Base-by-base conservation (phyloP, 441 rosid species). In the Populus trichocarpa region DNA sequence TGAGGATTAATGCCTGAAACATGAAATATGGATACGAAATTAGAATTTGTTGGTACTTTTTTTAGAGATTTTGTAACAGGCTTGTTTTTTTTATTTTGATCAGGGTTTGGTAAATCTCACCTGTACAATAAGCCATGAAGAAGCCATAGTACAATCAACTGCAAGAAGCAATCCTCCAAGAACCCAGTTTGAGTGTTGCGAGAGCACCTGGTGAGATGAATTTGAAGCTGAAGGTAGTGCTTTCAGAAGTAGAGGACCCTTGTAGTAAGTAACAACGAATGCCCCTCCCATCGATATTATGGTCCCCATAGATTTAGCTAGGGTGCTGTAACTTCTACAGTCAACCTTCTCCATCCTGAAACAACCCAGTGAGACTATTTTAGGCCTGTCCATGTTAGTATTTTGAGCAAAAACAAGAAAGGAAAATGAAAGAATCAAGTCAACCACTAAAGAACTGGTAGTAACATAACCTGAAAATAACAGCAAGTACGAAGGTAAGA, bases 401-500 rank as follows among this genome's bases (percentile, higher is more conserved):
- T 46, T 18, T 53, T 16, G 7, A 16, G n/a, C 61, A 53, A 5
- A 53, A 53, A 53, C 22, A 53, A 53, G 61, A 53, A 53, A 53
- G 61, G 61, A 53, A 5, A 16, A 16, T 6, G 61, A 16, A 53
- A 53, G n/a, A 1, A 33, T 50, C n/a, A 1, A 16, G 57, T 46
- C 20, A 46, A 14, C 57, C 57, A 18, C 0, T 53, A 18, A 18
- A 2, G 22, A 50, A 14, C 7, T 14, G 22, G n/a, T 53, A 18
- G 61, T 50, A 50, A 6, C n/a, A 53, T 20, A 5, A 87, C 90
- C 87, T 83, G 74, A 70, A 84, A 69, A 86, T 36, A 26, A 84
- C 22, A 33, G 90, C 81, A 33, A 86, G 79, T 22, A 84, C 10
- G 82, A 83, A 88, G 3, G 90, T 86, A 67, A 84, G 84, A 67